Percentiles rank a stretch among this genome's conserved stretches.
These are phyloP conservation scores for Oryza coarctata DNA, from an alignment of 176 grass and related monocot genomes.

Conservation along the genomic window DNA sequence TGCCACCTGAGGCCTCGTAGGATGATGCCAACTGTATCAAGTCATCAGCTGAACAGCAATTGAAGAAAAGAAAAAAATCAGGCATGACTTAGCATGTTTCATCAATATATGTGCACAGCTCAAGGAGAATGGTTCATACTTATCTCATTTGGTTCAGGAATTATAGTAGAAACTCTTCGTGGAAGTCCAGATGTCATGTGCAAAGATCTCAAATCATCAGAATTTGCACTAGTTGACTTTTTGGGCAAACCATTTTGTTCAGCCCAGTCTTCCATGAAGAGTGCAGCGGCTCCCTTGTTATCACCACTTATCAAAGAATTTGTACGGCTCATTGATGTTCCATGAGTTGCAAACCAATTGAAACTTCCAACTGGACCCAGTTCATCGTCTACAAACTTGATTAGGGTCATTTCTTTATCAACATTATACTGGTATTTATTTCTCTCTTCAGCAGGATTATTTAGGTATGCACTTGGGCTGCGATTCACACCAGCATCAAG, in stretches of 20 bases:
- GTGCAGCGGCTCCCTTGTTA: constrained; percentile 95
- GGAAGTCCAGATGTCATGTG: constrained; percentile 43
- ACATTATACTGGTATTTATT: constrained; percentile 74
- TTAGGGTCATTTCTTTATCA: constrained; percentile 87
- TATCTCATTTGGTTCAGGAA: constrained; percentile 75
- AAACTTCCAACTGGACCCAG: constrained; percentile 84
- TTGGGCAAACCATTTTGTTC: constrained; percentile 64
- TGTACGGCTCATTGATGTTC: constrained; percentile 94
- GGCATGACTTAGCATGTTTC: neutral
- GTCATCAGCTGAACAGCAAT: constrained; percentile 59
- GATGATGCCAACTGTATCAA: constrained; percentile 74
- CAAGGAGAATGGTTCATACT: constrained; percentile 49
- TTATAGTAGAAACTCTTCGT: constrained; percentile 76
- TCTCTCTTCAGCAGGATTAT: constrained; percentile 76
- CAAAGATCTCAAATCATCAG: constrained; percentile 34
- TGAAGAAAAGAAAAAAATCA: constrained; percentile 25
- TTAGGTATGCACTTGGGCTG: constrained; percentile 88
- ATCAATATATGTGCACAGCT: constrained; percentile 15
- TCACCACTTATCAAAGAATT: constrained; percentile 96
- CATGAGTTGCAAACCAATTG: constrained; percentile 98
- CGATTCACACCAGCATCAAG: constrained; percentile 87
- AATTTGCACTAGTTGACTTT: constrained; percentile 9
- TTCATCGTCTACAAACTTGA: constrained; percentile 90
- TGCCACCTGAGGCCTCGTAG: constrained; percentile 78
- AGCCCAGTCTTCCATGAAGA: constrained; percentile 96